phyloP scores from a whole-genome alignment of 352 stramenopile species.

The Blastocystis sp. region DNA sequence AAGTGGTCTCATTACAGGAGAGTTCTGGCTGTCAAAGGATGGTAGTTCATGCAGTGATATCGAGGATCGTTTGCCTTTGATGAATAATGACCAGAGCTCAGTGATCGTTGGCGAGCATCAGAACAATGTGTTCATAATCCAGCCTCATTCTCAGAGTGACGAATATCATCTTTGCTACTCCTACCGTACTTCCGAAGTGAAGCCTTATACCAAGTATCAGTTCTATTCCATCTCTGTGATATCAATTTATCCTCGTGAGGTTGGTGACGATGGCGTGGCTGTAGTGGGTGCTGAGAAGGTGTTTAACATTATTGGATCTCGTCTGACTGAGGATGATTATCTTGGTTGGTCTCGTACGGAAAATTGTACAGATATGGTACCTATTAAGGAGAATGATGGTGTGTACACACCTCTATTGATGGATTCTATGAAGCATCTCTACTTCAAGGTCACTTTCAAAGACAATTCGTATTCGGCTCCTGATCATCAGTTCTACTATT shows the following conservation, averaged over 20 bases:
- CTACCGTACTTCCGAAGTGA: neutral
- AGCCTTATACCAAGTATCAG: neutral
- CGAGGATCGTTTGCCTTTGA: neutral
- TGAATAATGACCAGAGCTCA: neutral
- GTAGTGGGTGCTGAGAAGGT: conserved; percentile 38
- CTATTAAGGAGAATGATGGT: conserved; percentile 38
- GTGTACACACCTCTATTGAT: neutral
- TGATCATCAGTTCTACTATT: conserved; percentile 17
- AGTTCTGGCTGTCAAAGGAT: conserved; percentile 44
- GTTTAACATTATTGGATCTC: conserved; percentile 35
- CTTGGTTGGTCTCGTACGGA: conserved; percentile 19
- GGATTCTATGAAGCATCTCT: neutral
- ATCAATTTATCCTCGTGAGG: neutral
- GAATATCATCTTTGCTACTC: conserved; percentile 26
- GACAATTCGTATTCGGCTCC: neutral
- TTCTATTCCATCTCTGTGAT: conserved; percentile 34
- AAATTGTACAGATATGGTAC: conserved; percentile 25
- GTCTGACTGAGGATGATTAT: conserved; percentile 21
- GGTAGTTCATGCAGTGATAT: conserved; percentile 16
- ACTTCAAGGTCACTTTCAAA: conserved; percentile 42
- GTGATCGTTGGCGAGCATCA: neutral
- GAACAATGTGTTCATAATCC: conserved; percentile 7
- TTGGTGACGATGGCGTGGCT: conserved; percentile 1
- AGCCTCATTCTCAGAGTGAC: neutral
- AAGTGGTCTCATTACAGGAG: conserved; percentile 32